A percentile compares a stretch with the other conserved stretches of the same genome.
phyloP scores from a whole-genome alignment of 148 eudicot species.

The Diospyros kaki region DNA sequence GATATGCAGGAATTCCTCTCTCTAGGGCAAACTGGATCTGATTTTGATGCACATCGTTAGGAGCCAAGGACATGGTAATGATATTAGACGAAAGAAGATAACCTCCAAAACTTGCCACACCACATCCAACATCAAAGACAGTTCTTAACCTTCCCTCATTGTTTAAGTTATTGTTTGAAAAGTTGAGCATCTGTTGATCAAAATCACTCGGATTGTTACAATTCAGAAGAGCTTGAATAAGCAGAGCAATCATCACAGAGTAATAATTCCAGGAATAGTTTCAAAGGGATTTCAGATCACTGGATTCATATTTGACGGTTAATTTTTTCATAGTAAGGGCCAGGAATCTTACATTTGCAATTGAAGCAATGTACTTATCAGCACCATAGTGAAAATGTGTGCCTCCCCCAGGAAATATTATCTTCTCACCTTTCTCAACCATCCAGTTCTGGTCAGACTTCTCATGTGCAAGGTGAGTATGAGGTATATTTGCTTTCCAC shows the following conservation, averaged over 20 bases:
- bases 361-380: constrained; percentile 82
- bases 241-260: neutral
- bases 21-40: constrained; percentile 98
- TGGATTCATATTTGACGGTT: neutral
- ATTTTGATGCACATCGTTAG: constrained; percentile 97
- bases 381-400: constrained; percentile 99
- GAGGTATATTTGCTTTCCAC: constrained; percentile 98
- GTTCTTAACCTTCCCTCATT: constrained; percentile 78
- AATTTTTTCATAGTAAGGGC: neutral
- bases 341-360: constrained; percentile 77
- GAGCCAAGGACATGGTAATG: constrained; percentile 90
- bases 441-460: constrained; percentile 99
- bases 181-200: constrained; percentile 86
- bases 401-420: constrained; percentile 94
- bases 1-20: constrained; percentile 99
- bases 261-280: neutral
- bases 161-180: constrained; percentile 62
- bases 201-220: neutral
- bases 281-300: neutral
- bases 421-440: constrained; percentile 96
- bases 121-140: constrained; percentile 96
- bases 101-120: constrained; percentile 98
- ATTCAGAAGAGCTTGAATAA: constrained; percentile 2
- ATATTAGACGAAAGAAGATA: constrained; percentile 90
- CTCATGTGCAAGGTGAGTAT: constrained; percentile 97